Percentiles rank a stretch among this genome's conserved stretches.
These are phyloP conservation scores for Yamadazyma triangularis DNA, from an alignment of 1,139 yeast species.

Conservation along the genomic window DNA sequence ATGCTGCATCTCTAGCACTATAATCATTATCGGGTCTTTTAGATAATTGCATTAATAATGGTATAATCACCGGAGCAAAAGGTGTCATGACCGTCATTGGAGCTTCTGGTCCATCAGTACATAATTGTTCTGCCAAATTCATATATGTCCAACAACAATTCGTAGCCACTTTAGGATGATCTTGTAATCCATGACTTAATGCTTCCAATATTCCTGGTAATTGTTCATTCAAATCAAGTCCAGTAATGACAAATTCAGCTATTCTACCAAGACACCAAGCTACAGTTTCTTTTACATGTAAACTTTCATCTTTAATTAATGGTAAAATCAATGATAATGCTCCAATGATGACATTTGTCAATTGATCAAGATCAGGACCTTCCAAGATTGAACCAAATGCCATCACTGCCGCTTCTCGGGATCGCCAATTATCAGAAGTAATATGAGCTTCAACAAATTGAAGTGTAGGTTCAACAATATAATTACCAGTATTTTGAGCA, in stretches of 20 bases:
- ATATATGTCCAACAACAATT: conserved; percentile 98
- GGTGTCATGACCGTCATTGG: conserved; percentile 66
- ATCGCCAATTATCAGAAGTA: conserved; percentile 62
- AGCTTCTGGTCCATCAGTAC: conserved; percentile 50
- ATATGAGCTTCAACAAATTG: conserved; percentile 78
- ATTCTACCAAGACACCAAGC: conserved; percentile 98
- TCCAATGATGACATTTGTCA: conserved; percentile 65
- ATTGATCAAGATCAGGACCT: conserved; percentile 80
- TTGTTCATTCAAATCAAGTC: conserved; percentile 61
- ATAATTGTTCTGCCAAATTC: conserved; percentile 82
- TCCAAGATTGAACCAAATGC: conserved; percentile 96
- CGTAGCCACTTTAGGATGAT: conserved; percentile 88
- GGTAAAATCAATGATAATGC: conserved; percentile 75
- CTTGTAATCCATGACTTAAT: conserved; percentile 70
- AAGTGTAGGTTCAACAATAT: conserved; percentile 80
- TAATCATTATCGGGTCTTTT: conserved; percentile 75
- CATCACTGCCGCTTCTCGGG: conserved; percentile 97
- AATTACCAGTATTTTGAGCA: conserved; percentile 85
- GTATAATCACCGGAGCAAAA: conserved; percentile 65
- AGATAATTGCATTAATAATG: conserved; percentile 65
- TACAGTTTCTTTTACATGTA: conserved; percentile 93
- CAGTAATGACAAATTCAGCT: conserved; percentile 80
- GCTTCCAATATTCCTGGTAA: conserved; percentile 71
- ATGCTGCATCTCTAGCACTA: conserved; percentile 91
- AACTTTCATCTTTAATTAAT: conserved; percentile 65